Base-by-base conservation (phyloP, 2,329 filamentous ascomycete genomes). In the Dichotomopilus funicola region DNA sequence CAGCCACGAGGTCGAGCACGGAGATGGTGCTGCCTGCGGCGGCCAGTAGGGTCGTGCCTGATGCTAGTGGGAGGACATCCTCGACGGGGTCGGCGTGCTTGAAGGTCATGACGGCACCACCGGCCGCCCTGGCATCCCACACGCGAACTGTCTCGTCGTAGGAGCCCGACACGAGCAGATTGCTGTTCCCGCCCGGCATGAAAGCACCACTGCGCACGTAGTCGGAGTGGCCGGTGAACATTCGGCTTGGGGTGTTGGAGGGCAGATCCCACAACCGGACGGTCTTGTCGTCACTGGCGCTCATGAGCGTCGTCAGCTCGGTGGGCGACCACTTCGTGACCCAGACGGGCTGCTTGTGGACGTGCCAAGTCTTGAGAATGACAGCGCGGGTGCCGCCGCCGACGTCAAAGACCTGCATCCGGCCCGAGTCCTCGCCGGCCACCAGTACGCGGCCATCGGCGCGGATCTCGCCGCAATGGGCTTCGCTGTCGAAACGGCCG, bases 191-290 rank as follows among this genome's bases (percentile, higher is more conserved):
- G 9, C 80, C 81, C 5, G 91, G 89, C 80, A 99, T 86, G 71
- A 95, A 99, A 51, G 82, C 81, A 57, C 90, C 94, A 61, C 83
- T 85, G 61, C 94, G 86, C 60, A 97, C 92, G 69, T 99, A 99
- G 72, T 99, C 94, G 54, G 83, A 79, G 71, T 99, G 94, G 11
- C 94, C 94, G 40, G 85, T 76, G 65, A 96, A 95, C 2, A 85
- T 90, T 58, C 83, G 83, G 45, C 84, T 85, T 62, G 89, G 87
- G 60, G 82, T 80, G 66, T 89, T 85, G 67, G 84, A 87, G 8
- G 94, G 88, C 61, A 99, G 76, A 73, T 97, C 92, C 95, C 95
- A 99, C 55, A 97, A 73, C 53, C 91, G 82, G 51, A 99, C 91
- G 3, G 91, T 96, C 64, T 86, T 85, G 73, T 99, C 94, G 70